phyloP scores from a whole-genome alignment of 2,329 filamentous ascomycete species.

The Microsporum audouinii region DNA sequence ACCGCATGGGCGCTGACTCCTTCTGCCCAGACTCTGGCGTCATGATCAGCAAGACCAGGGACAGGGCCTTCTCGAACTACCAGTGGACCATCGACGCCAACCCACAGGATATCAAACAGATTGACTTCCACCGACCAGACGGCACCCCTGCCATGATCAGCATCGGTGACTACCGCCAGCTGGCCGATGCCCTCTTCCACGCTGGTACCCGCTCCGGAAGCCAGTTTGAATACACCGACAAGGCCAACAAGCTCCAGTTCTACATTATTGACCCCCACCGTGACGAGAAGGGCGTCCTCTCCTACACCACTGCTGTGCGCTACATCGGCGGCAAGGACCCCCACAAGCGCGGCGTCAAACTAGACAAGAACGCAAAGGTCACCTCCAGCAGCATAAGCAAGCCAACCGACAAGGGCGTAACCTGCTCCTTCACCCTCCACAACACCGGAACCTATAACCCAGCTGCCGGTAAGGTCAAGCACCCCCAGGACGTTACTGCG shows the following conservation, averaged over 20 bases:
- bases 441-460: slow-evolving; percentile 12
- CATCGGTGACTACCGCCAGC: slow-evolving; percentile 15
- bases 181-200: slow-evolving; percentile 15
- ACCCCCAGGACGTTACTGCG: slow-evolving; percentile 12
- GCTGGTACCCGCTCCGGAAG: slow-evolving; percentile 16
- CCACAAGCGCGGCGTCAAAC: slow-evolving; percentile 8
- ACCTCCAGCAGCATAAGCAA: background rate
- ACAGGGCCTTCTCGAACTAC: slow-evolving; percentile 3
- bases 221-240: slow-evolving; percentile 14
- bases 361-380: slow-evolving; percentile 4
- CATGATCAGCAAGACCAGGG: slow-evolving; percentile 14
- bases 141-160: slow-evolving; percentile 11
- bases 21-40: slow-evolving; percentile 15
- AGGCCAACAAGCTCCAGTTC: slow-evolving; percentile 14
- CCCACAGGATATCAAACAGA: slow-evolving; percentile 12
- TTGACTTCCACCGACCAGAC: slow-evolving; percentile 14
- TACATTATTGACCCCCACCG: slow-evolving; percentile 14
- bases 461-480: slow-evolving; percentile 4
- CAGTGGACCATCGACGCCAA: slow-evolving; percentile 17
- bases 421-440: slow-evolving; percentile 13
- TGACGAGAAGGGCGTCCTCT: slow-evolving; percentile 12
- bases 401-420: slow-evolving; percentile 11
- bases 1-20: slow-evolving; percentile 15
- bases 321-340: slow-evolving; percentile 9
- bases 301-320: slow-evolving; percentile 13